Evolutionary conservation across 2,329 filamentous ascomycete species (phyloP).

Genomic region (Apiospora pterosperma): DNA sequence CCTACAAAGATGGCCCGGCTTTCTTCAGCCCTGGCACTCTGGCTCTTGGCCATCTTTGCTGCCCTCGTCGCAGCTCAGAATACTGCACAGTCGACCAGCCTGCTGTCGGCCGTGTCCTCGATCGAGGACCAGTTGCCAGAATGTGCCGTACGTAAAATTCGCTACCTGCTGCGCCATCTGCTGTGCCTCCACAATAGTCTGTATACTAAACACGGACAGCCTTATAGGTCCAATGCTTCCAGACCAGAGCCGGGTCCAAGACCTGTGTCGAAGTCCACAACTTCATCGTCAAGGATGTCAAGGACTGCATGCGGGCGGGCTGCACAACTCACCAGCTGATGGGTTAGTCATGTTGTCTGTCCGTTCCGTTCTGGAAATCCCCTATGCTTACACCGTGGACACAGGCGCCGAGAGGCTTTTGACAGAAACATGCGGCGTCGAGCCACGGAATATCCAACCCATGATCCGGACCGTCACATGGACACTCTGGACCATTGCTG

Average conservation of each 20-base stretch:
- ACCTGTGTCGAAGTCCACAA: conserved; percentile 5
- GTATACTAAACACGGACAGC: background rate
- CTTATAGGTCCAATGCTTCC: conserved; percentile 8
- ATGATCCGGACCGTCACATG: conserved; percentile 12
- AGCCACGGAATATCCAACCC: conserved; percentile 8
- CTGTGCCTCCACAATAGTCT: background rate
- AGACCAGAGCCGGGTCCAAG: background rate
- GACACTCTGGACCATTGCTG: conserved; percentile 13
- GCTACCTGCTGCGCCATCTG: background rate
- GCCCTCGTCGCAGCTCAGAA: background rate
- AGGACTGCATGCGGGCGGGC: conserved; percentile 3
- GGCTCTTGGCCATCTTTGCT: background rate
- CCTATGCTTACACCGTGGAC: background rate
- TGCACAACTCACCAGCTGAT: conserved; percentile 8
- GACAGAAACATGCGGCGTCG: conserved; percentile 10
- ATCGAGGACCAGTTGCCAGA: background rate
- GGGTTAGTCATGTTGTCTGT: background rate
- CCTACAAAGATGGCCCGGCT: background rate
- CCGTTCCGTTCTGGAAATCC: too few species aligned
- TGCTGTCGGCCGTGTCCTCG: background rate
- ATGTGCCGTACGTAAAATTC: background rate
- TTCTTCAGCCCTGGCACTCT: background rate
- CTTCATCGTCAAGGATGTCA: conserved; percentile 7
- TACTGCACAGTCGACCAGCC: background rate
- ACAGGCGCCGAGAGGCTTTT: conserved; percentile 11